A percentile compares a stretch with the other conserved stretches of the same genome.
These are phyloP conservation scores for Penicillium taxi DNA, from an alignment of 495 filamentous ascomycete genomes.

Conservation along the genomic window DNA sequence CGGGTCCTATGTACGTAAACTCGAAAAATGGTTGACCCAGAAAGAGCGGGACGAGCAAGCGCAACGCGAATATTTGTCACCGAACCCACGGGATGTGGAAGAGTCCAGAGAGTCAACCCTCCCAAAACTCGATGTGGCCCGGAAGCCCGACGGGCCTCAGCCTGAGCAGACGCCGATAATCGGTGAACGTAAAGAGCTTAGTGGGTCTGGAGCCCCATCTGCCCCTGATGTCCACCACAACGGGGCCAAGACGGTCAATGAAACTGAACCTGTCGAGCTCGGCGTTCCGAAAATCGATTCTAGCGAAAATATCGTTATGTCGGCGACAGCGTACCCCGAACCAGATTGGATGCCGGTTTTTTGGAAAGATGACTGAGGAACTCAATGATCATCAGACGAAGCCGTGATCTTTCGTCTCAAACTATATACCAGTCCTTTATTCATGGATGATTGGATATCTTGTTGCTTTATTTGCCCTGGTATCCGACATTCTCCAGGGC, in stretches of 20 bases:
- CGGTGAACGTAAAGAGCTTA: too few species aligned
- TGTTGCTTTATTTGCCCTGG: too few species aligned
- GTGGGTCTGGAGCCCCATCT: too few species aligned
- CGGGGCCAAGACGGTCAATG: slow-evolving; percentile 16
- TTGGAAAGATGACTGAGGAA: slow-evolving; percentile 15
- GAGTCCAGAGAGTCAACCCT: neutral
- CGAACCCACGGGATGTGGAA: too few species aligned
- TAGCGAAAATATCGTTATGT: slow-evolving; percentile 57
- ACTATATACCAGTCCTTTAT: too few species aligned
- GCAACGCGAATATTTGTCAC: too few species aligned
- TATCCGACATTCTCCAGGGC: too few species aligned
- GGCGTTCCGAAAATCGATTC: slow-evolving; percentile 42
- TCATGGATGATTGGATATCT: too few species aligned
- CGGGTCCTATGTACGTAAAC: neutral
- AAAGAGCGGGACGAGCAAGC: neutral
- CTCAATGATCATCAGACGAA: slow-evolving; percentile 6
- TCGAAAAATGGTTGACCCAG: neutral
- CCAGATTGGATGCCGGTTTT: slow-evolving; percentile 75
- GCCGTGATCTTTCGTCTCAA: too few species aligned
- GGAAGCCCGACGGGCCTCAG: slow-evolving; percentile 3
- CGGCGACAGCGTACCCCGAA: slow-evolving; percentile 69
- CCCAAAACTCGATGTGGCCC: too few species aligned
- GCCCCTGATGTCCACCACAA: slow-evolving; percentile 25
- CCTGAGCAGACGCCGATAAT: neutral
- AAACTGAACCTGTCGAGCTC: slow-evolving; percentile 27